A percentile compares a stretch with the other conserved stretches of the same genome.
These are phyloP conservation scores for Botryotinia narcissicola DNA, from an alignment of 2,329 filamentous ascomycete species.

Conservation along the genomic window DNA sequence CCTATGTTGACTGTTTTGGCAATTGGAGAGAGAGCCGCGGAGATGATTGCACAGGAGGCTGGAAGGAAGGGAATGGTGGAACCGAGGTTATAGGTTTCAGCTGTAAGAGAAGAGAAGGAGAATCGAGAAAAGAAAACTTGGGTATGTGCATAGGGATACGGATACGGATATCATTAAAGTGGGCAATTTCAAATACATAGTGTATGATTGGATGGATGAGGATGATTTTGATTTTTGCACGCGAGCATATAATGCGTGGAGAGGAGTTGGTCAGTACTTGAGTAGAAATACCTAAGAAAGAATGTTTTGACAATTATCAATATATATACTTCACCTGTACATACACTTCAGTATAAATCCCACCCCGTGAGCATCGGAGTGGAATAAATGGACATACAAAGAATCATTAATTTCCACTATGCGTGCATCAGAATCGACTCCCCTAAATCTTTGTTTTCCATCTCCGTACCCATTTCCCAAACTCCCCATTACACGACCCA, in stretches of 20 bases:
- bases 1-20: slow-evolving; percentile 87
- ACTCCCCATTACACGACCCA: background rate
- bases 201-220: background rate
- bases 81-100: slow-evolving; percentile 32
- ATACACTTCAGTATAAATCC: background rate
- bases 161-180: background rate
- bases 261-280: background rate
- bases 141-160: background rate
- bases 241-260: background rate
- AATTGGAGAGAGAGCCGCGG: slow-evolving; percentile 79
- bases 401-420: background rate
- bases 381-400: background rate
- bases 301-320: background rate
- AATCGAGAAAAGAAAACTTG: background rate
- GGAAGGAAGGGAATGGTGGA: slow-evolving; percentile 51
- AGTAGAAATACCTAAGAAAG: background rate
- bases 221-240: background rate
- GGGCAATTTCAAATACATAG: background rate
- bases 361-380: background rate
- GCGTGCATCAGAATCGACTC: no score
- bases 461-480: no score
- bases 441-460: no score
- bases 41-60: slow-evolving; percentile 75
- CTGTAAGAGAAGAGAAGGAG: background rate
- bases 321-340: background rate